Base-by-base conservation (phyloP, 257 asterid genomes). In the Solanum tacnaense region DNA sequence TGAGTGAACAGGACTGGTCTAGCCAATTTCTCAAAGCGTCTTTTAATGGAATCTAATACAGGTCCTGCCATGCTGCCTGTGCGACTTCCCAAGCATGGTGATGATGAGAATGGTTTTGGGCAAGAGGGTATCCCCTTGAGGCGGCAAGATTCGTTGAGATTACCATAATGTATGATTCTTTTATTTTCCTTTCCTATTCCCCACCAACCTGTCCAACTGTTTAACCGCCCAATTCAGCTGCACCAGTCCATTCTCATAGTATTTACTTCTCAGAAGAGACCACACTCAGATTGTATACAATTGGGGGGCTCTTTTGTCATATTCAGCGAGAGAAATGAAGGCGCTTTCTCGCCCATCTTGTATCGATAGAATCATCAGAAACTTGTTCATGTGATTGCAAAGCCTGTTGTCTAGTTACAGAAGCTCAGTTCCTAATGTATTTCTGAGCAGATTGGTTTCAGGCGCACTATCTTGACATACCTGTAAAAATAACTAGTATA, bases 71-170 rank as follows among this genome's bases (percentile, higher is more conserved):
- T 88, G 67, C 65, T 88, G 65, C 83, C 93, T 44, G 32, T 85
- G 73, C 91, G 94, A 87, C 94, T 89, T 15, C 88, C 92, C 5
- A 95, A 92, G 89, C 96, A 94, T 23, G 82, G 81, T 1, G 94
- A 94, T n/a, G 96, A 93, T 81, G 97, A 90, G 67, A 89, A 94
- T 90, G 94, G 93, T 89, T 93, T 92, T 88, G 96, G 91, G 70
- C 93, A 90, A 74, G 98, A 95, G 92, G 98, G 95, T 83, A 91
- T 93, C 67, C 99, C 98, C 68, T 89, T 96, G 74, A 91, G 90
- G 92, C 96, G 97, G 86, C 96, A 94, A 88, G 98, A 94, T 49
- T 87, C 95, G 38, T 89, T 23, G 36, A 94, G 96, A 93, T 91
- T 8, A 10, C 81, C 92, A 65, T 68, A 90, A 73, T 18, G 29